Conservation (phyloP, 2,329 filamentous ascomycete species). For the Penicillium sp. region DNA sequence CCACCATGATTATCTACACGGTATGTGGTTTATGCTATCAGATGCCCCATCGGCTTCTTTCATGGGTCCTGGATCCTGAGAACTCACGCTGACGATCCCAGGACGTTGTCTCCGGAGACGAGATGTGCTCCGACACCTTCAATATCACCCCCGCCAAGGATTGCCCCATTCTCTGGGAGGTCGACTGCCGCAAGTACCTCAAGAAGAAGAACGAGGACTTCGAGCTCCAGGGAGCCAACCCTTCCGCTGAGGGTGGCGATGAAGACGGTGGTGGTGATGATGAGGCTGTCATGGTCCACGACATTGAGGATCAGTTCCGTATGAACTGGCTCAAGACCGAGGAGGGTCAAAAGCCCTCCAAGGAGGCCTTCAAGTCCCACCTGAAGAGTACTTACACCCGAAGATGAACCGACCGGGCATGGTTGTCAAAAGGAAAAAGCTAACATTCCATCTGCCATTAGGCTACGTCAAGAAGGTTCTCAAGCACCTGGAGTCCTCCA, state of each 20-base stretch:
- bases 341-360: conserved; percentile 60
- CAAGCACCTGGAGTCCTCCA: conserved; percentile 66
- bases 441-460: conserved; percentile 38
- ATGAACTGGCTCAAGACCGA: conserved; percentile 63
- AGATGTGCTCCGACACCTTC: conserved; percentile 96
- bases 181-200: conserved; percentile 87
- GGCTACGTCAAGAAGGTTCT: conserved; percentile 94
- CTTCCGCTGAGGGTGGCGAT: conserved; percentile 83
- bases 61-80: too few relatives aligned
- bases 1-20: conserved; percentile 76
- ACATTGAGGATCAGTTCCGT: conserved; percentile 92
- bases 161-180: conserved; percentile 82
- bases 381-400: conserved; percentile 71
- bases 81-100: conserved; percentile 46
- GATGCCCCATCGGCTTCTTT: too few relatives aligned
- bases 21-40: conserved; percentile 44
- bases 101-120: conserved; percentile 89
- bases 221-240: conserved; percentile 77
- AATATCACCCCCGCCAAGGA: conserved; percentile 66
- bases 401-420: background rate
- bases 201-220: conserved; percentile 71
- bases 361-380: conserved; percentile 81
- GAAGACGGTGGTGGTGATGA: conserved; percentile 76
- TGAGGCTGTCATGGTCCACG: conserved; percentile 71
- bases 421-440: background rate